Evolutionary conservation across 1,284 basidiomycete species (phyloP).

Genomic region (Mycosarcoma mackinlayi): DNA sequence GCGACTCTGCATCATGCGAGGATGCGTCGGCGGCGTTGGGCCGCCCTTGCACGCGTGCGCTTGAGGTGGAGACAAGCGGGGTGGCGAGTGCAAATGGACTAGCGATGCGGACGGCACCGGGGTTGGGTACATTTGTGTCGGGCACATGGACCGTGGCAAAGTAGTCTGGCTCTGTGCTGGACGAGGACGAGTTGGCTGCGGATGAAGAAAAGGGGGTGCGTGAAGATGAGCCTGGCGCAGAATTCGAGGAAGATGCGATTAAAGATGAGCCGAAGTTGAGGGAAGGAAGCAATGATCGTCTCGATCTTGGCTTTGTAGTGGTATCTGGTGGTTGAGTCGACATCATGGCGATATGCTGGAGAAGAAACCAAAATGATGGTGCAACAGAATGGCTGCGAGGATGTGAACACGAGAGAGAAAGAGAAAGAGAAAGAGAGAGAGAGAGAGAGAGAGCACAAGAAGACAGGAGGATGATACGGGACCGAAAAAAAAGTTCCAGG

Average conservation of each 20-base stretch:
- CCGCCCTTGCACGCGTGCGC: slow-evolving; percentile 14
- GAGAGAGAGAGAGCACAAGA: too few species aligned
- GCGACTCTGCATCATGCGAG: slow-evolving; percentile 22
- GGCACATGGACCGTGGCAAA: slow-evolving; percentile 43
- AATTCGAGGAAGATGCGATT: slow-evolving; percentile 12
- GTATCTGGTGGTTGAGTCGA: slow-evolving; percentile 36
- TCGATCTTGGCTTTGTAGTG: slow-evolving; percentile 26
- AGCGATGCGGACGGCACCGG: slow-evolving; percentile 31
- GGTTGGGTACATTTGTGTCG: slow-evolving; percentile 13
- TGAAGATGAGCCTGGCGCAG: slow-evolving; percentile 9
- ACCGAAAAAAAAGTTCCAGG: too few species aligned
- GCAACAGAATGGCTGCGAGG: too few species aligned
- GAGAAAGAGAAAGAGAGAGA: neutral
- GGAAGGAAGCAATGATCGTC: slow-evolving; percentile 30
- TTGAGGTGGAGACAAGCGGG: slow-evolving; percentile 28
- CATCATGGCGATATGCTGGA: slow-evolving; percentile 16
- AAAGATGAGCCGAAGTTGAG: slow-evolving; percentile 32
- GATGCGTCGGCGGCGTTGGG: neutral
- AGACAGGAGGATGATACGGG: too few species aligned
- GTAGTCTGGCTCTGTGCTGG: slow-evolving; percentile 35
- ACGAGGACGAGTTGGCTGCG: slow-evolving; percentile 3
- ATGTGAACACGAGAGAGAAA: neutral
- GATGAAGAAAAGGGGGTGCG: slow-evolving; percentile 12
- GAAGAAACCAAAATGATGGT: neutral
- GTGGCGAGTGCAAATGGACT: slow-evolving; percentile 45